A percentile compares a stretch with the other conserved stretches of the same genome.
phyloP scores from a whole-genome alignment of 2,329 filamentous ascomycete genomes.

The Tolypocladium nubicola region DNA sequence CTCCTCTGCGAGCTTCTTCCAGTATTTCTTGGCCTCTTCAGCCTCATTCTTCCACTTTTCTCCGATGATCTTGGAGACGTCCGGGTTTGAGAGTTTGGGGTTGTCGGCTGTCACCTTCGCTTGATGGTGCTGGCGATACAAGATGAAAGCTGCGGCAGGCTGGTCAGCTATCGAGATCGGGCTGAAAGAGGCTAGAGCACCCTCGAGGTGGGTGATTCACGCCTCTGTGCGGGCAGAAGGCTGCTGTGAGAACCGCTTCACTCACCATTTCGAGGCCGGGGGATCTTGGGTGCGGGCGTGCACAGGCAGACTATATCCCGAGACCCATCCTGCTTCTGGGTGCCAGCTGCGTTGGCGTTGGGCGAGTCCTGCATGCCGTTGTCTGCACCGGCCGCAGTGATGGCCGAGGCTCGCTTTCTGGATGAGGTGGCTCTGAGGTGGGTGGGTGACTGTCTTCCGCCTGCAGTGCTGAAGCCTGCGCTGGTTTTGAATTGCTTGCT shows the following conservation, averaged over 20 bases:
- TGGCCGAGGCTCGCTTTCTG: slow-evolving; percentile 35
- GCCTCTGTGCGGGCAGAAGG: neutral
- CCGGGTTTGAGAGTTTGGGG: slow-evolving; percentile 86
- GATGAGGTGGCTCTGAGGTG: slow-evolving; percentile 5
- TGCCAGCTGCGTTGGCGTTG: slow-evolving; percentile 15
- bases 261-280: slow-evolving; percentile 49
- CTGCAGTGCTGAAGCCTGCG: slow-evolving; percentile 4
- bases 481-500: slow-evolving; percentile 8
- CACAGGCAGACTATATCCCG: slow-evolving; percentile 44
- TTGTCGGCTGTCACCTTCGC: slow-evolving; percentile 68
- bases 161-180: slow-evolving; percentile 12
- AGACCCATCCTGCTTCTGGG: slow-evolving; percentile 17
- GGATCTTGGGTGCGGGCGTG: slow-evolving; percentile 45
- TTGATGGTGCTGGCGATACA: slow-evolving; percentile 92
- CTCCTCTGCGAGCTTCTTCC: slow-evolving; percentile 85
- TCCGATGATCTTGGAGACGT: slow-evolving; percentile 95
- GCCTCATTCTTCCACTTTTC: slow-evolving; percentile 78
- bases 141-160: slow-evolving; percentile 68
- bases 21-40: slow-evolving; percentile 66
- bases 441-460: slow-evolving; percentile 3
- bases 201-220: neutral
- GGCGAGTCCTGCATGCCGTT: slow-evolving; percentile 20
- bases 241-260: slow-evolving; percentile 4
- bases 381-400: slow-evolving; percentile 34
- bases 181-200: neutral